These are phyloP conservation scores for Colletotrichum echinochloae DNA, from an alignment of 2,329 filamentous ascomycete genomes.

Conservation along the genomic window DNA sequence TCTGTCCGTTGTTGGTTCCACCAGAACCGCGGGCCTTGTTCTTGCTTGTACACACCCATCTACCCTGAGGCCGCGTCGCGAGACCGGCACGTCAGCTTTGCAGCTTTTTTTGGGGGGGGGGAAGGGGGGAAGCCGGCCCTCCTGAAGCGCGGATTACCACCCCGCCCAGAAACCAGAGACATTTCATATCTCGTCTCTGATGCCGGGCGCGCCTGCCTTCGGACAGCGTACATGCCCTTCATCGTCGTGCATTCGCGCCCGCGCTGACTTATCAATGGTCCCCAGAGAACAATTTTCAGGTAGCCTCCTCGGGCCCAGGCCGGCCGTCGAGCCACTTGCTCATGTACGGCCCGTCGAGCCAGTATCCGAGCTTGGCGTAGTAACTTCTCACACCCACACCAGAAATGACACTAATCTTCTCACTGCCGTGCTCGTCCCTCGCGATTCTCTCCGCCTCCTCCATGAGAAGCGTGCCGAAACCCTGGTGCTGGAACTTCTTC, in stretches of 20 bases:
- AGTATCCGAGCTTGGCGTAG: constrained; percentile 93
- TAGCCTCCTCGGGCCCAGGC: constrained; percentile 39
- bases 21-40: neutral
- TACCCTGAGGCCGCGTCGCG: neutral
- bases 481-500: constrained; percentile 97
- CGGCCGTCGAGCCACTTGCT: constrained; percentile 72
- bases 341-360: constrained; percentile 91
- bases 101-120: too few species aligned
- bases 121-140: neutral
- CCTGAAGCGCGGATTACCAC: neutral
- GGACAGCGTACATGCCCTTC: neutral
- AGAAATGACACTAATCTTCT: constrained; percentile 97
- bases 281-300: neutral
- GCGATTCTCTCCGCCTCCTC: constrained; percentile 97
- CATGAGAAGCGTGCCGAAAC: constrained; percentile 96
- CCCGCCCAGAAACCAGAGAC: neutral
- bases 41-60: neutral
- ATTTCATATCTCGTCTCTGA: neutral
- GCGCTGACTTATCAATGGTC: neutral
- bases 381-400: constrained; percentile 96
- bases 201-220: constrained; percentile 9
- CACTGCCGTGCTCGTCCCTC: constrained; percentile 90
- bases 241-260: neutral
- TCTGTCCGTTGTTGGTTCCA: neutral
- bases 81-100: neutral